Evolutionary conservation across 192 early-diverging fungal genomes (phyloP), one percentile per base, ranked within the genome.

Genomic region (Backusella mclennaniae): DNA sequence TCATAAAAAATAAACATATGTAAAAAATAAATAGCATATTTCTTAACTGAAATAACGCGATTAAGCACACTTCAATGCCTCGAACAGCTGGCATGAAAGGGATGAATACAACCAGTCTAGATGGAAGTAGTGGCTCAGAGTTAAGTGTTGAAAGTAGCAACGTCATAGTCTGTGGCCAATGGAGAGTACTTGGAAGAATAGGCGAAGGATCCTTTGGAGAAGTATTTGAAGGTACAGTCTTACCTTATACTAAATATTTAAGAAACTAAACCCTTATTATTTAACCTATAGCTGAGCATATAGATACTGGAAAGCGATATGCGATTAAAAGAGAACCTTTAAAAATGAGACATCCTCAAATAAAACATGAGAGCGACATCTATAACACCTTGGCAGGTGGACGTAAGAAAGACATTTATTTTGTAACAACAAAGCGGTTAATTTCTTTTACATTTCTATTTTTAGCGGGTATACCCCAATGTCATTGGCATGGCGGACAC

Each of bases 171-270:
- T 84, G 85, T 75, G 85, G 82, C 71, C 80, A 86, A 77, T 90
- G 86, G 83, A 70, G 84, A 39, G 85, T 87, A 41, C 71, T 85
- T 70, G 85, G 83, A 41, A 87, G 86, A 79, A 88, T 90, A 78
- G 88, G 88, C 35, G 88, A 90, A 80, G 88, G 88, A 3, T 90
- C 87, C 1, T 90, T 88, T 79, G 88, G 88, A 15, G 88, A 90
- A 73, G 88, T 90, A 38, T 90, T 87, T 83, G 78, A 83, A 86
- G 88, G 88, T 90, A 86, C 31, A 46, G 26, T 6, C 19, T 63
- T 38, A 39, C 38, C 11, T 11, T 67, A 35, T 23, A 36, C 11
- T 33, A 31, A 68, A 15, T 23, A 41, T 35, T 17, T 29, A 39
- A 36, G 23, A 2, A 26, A 35, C 35, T 35, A 41, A 53, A 6